Evolutionary conservation across 768 basidiomycete species (phyloP).

Genomic region (Amanita inopinata): DNA sequence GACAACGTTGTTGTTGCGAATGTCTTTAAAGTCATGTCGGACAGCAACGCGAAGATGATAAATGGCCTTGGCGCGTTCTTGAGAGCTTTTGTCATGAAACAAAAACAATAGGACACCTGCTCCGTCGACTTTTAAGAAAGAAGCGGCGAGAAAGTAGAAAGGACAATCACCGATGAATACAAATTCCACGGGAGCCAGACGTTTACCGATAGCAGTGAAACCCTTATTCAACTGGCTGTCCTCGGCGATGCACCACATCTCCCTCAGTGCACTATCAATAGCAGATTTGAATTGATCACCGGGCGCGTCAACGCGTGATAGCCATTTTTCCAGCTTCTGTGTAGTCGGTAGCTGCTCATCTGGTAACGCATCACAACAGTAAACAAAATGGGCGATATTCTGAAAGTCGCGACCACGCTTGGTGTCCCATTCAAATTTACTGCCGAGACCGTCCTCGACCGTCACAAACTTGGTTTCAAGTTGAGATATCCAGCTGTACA

Average conservation of each 20-base stretch:
- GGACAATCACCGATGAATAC: slow-evolving; percentile 61
- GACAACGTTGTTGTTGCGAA: slow-evolving; percentile 52
- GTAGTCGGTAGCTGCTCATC: slow-evolving; percentile 41
- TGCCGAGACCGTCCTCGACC: slow-evolving; percentile 48
- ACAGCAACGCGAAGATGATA: slow-evolving; percentile 46
- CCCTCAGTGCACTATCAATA: slow-evolving; percentile 43
- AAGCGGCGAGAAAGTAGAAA: neutral
- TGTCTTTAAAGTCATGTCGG: slow-evolving; percentile 47
- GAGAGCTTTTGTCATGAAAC: slow-evolving; percentile 31
- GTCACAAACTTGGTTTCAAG: slow-evolving; percentile 49
- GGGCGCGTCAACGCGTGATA: slow-evolving; percentile 33
- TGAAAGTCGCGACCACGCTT: slow-evolving; percentile 72
- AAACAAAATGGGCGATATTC: slow-evolving; percentile 60
- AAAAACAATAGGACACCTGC: slow-evolving; percentile 60
- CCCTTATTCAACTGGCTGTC: slow-evolving; percentile 29
- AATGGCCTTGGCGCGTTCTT: slow-evolving; percentile 46
- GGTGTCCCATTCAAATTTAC: slow-evolving; percentile 51
- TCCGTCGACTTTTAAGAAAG: neutral
- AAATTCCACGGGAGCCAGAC: slow-evolving; percentile 68
- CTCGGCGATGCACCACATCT: slow-evolving; percentile 45
- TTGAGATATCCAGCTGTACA: slow-evolving; percentile 44
- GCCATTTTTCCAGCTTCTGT: slow-evolving; percentile 47
- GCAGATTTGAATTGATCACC: slow-evolving; percentile 37
- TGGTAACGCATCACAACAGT: slow-evolving; percentile 50
- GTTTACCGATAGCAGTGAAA: slow-evolving; percentile 44